A percentile compares a stretch with the other conserved stretches of the same genome.
These are phyloP conservation scores for Gossypium mustelinum DNA, from an alignment of 345 rosid genomes.

Conservation along the genomic window DNA sequence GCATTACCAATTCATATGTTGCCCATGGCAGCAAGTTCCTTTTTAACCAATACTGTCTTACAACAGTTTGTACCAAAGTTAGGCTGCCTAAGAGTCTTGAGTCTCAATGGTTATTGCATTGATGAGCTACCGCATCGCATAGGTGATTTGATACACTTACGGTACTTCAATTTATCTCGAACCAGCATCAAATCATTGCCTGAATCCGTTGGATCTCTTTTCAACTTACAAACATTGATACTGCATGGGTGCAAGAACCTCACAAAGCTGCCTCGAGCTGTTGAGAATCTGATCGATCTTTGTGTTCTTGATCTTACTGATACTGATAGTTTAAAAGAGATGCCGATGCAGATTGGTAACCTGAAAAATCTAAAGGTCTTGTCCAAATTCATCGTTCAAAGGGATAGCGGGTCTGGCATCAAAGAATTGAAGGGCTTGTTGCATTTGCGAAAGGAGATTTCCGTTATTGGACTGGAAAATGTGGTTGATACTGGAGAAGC, in stretches of 20 bases:
- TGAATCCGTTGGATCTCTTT: constrained; percentile 13
- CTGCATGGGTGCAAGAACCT: not conserved
- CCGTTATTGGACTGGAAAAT: constrained; percentile 17
- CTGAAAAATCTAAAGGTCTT: constrained; percentile 1
- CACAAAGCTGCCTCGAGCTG: not conserved
- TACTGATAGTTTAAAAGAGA: constrained; percentile 1
- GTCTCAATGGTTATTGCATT: constrained; percentile 1
- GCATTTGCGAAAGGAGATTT: constrained; percentile 13
- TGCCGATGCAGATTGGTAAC: constrained; percentile 3
- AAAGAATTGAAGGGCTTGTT: constrained; percentile 12
- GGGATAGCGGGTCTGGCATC: constrained; percentile 2
- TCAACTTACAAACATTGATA: constrained; percentile 13
- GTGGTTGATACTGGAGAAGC: constrained; percentile 15
- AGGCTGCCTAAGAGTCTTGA: constrained; percentile 5
- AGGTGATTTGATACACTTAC: constrained; percentile 17
- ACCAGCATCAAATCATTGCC: constrained; percentile 12
- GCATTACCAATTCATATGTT: not conserved
- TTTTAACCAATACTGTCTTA: not conserved
- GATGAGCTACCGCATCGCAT: constrained; percentile 13
- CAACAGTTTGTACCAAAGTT: not conserved
- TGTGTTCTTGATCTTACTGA: constrained; percentile 10
- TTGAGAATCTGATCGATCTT: constrained; percentile 11
- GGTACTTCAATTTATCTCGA: constrained; percentile 9
- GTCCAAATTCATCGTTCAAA: constrained; percentile 14
- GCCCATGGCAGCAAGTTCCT: not conserved